Evolutionary conservation across 2,329 filamentous ascomycete genomes (phyloP), one percentile per base, ranked within the genome.

Genomic region (Pestalotiopsis fici): DNA sequence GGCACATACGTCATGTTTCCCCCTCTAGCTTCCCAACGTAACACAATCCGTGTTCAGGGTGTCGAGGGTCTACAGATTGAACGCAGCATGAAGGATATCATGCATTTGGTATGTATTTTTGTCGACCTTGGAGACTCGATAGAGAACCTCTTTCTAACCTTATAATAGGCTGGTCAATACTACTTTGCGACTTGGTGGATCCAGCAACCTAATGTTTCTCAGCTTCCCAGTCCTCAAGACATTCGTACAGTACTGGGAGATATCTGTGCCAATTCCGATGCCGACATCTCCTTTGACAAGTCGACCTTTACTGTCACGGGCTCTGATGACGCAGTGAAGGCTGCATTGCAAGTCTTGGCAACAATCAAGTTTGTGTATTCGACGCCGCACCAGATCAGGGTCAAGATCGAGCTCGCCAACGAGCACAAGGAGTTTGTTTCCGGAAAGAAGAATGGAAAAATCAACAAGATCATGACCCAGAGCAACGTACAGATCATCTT

Each of bases 391-490:
- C 95, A 97, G 78, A 97, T 99, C 78, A 90, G 95, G 66, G 95
- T 99, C 77, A 98, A 98, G 85, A 97, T 99, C 70, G 96, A 99
- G 83, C 91, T 99, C 66, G 96, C 96, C 76, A 98, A 98, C 77
- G 96, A 99, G 83, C 96, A 99, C 85, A 99, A 99, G 81, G 96
- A 99, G 77, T 99, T 99, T 78, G 96, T 99, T 67, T 98, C 95
- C 74, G 96, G 96, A 73, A 99, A 99, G 86, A 99, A 99, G 86
- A 99, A 99, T 75, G 96, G 96, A 81, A 99, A 99, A 84, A 99
- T 99, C 81, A 99, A 99, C 86, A 99, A 99, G 86, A 99, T 99
- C 76, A 99, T 99, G 96, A 96, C 95, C 27, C 95, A 98, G 81
- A 98, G 95, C 86, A 98, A 97, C 74, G 96, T 99, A 13, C 96